Evolutionary conservation across 768 basidiomycete species (phyloP).

Genomic region (Russula emetica): DNA sequence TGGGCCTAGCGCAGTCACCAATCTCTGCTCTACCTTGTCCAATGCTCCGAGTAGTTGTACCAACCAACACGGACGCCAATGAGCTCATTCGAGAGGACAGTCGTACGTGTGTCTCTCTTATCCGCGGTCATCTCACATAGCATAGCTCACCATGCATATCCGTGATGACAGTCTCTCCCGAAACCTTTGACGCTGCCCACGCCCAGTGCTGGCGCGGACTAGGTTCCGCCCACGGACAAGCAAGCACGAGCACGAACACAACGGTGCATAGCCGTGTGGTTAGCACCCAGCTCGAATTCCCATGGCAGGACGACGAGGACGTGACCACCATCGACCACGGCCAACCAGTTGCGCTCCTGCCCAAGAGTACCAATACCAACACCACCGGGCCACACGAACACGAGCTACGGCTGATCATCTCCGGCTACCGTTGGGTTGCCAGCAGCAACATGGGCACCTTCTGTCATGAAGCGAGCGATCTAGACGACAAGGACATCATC

Average conservation of each 20-base stretch:
- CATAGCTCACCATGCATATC: not conserved
- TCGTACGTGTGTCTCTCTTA: not conserved
- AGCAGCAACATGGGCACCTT: not conserved
- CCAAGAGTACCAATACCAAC: too few species aligned
- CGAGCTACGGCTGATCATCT: not conserved
- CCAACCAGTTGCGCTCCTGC: not conserved
- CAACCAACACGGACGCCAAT: not conserved
- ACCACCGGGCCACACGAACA: not conserved
- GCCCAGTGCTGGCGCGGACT: not conserved
- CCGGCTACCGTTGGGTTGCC: slow-evolving; percentile 1
- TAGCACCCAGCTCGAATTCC: not conserved
- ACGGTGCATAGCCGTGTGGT: not conserved
- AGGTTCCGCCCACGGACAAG: not conserved
- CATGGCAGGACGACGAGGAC: not conserved
- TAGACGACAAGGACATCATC: not conserved
- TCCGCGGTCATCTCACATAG: not conserved
- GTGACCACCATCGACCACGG: not conserved
- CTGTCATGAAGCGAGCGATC: not conserved
- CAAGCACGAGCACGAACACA: not conserved
- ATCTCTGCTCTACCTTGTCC: not conserved
- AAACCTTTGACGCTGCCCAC: not conserved
- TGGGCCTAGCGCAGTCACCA: not conserved
- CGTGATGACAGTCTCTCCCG: not conserved
- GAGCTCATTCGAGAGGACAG: not conserved
- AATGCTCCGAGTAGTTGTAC: not conserved